These are phyloP conservation scores for Marasmius tenuissimus DNA, from an alignment of 1,284 basidiomycete genomes.

Conservation along the genomic window DNA sequence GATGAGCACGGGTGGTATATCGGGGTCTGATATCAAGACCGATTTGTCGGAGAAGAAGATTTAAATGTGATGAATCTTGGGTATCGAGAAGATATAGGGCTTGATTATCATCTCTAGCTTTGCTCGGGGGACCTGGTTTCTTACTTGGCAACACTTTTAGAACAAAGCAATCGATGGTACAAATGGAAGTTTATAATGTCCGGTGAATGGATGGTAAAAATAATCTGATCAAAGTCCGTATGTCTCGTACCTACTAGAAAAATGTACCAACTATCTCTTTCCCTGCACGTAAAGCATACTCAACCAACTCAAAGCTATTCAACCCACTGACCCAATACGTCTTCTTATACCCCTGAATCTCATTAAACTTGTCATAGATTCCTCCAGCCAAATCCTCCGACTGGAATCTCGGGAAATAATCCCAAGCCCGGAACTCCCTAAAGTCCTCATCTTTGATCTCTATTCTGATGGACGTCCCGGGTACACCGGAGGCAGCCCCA, in stretches of 20 bases:
- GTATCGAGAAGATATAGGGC: too few species aligned
- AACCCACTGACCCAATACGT: conserved; percentile 10
- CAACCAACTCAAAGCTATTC: conserved; percentile 11
- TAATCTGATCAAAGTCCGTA: too few species aligned
- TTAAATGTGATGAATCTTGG: too few species aligned
- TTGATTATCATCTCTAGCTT: too few species aligned
- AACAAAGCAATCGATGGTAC: too few species aligned
- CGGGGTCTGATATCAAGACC: too few species aligned
- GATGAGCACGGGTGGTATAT: background rate
- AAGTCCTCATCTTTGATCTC: conserved; percentile 2
- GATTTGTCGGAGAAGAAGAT: too few species aligned
- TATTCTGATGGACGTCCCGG: background rate
- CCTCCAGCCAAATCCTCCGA: background rate
- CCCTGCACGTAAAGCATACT: conserved; percentile 8
- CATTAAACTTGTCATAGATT: conserved; percentile 8
- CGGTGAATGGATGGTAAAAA: too few species aligned
- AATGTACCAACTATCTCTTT: conserved; percentile 8
- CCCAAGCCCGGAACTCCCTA: conserved; percentile 2
- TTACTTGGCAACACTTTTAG: too few species aligned
- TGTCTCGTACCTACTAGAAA: background rate
- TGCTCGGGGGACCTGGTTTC: too few species aligned
- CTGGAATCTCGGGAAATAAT: conserved; percentile 9
- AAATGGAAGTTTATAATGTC: too few species aligned
- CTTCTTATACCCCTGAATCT: conserved; percentile 6
- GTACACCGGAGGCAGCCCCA: background rate